phyloP scores from a whole-genome alignment of 2,329 filamentous ascomycete genomes.

The Colletotrichum falcatum region DNA sequence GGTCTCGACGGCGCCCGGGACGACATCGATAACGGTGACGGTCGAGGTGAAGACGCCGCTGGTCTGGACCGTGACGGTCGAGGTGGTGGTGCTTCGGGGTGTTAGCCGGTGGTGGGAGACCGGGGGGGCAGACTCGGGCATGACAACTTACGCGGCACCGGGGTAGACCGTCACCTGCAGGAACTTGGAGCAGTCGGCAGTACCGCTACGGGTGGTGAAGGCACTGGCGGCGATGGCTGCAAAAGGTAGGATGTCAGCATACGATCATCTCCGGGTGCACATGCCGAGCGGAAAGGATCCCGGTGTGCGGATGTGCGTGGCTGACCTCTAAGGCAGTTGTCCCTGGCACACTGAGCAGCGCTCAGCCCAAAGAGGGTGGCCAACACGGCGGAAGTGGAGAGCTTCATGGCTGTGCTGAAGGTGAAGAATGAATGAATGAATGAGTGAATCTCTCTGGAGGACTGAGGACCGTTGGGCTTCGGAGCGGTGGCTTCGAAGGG shows the following conservation, averaged over 20 bases:
- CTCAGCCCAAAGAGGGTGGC: conserved; percentile 38
- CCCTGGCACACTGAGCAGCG: conserved; percentile 37
- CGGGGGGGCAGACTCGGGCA: background rate
- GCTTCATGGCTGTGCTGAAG: conserved; percentile 34
- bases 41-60: conserved; percentile 34
- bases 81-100: conserved; percentile 23
- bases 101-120: background rate
- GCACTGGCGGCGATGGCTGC: conserved; percentile 34
- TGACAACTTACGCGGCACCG: conserved; percentile 20
- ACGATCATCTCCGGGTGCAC: background rate
- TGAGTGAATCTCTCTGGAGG: conserved; percentile 20
- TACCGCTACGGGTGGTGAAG: conserved; percentile 27
- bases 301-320: conserved; percentile 3
- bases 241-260: background rate
- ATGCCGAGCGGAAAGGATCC: background rate
- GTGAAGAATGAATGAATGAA: conserved; percentile 15
- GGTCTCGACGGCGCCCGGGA: conserved; percentile 21
- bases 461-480: conserved; percentile 24
- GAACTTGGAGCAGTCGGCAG: conserved; percentile 34
- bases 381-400: conserved; percentile 36
- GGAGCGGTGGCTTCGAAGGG: conserved; percentile 22
- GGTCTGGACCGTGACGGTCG: conserved; percentile 31
- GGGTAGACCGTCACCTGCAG: conserved; percentile 30
- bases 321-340: conserved; percentile 39
- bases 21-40: conserved; percentile 19